These are phyloP conservation scores for Hippophae rhamnoides DNA, from an alignment of 306 rosid genomes.

Conservation along the genomic window DNA sequence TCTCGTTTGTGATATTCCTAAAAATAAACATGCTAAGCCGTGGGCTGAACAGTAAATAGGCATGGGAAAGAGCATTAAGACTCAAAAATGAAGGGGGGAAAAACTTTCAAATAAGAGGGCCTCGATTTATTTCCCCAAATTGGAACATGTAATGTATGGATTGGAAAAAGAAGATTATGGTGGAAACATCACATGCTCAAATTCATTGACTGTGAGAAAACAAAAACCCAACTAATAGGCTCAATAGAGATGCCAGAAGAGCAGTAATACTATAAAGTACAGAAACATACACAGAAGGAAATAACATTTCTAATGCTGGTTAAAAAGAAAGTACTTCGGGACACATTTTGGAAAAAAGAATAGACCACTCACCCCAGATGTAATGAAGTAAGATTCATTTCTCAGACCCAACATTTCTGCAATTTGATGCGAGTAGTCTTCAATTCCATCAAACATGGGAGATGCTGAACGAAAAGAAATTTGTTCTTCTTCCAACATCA, in stretches of 20 bases:
- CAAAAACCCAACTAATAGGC: neutral
- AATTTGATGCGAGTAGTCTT: slow-evolving; percentile 95
- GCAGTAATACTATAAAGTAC: neutral
- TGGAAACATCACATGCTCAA: slow-evolving; percentile 1
- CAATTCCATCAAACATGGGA: slow-evolving; percentile 85
- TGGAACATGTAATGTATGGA: neutral
- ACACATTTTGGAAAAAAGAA: neutral
- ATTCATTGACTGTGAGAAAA: neutral
- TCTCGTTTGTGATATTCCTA: too few species aligned
- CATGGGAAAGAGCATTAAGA: too few species aligned
- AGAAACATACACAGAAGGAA: neutral
- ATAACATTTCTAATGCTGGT: neutral
- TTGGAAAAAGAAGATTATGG: neutral
- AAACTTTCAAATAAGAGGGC: neutral
- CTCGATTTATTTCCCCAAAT: neutral
- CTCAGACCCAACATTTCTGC: slow-evolving; percentile 99
- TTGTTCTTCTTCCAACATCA: slow-evolving; percentile 98
- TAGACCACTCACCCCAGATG: slow-evolving; percentile 65
- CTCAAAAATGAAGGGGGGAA: too few species aligned
- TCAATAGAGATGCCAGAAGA: too few species aligned
- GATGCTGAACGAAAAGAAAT: slow-evolving; percentile 96
- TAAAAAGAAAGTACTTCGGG: slow-evolving; percentile 4
- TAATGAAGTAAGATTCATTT: slow-evolving; percentile 82
- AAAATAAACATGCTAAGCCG: too few species aligned
- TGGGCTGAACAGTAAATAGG: too few species aligned